Evolutionary conservation across 202 grass and related monocot genomes (phyloP).

Genomic region (Cymbopogon flexuosus): DNA sequence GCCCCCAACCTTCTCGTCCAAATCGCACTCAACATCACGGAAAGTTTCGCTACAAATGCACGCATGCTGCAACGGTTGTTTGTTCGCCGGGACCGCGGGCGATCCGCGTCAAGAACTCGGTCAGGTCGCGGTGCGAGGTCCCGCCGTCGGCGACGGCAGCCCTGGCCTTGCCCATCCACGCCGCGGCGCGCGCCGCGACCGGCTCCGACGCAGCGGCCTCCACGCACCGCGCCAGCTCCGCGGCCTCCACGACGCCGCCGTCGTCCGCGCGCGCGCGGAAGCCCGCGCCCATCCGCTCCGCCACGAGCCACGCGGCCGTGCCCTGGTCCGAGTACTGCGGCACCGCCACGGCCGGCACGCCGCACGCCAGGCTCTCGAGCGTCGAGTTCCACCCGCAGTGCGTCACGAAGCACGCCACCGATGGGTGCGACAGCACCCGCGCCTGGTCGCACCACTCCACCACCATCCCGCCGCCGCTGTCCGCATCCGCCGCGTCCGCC

Average conservation of each 20-base stretch:
- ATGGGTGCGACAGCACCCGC: constrained; percentile 45
- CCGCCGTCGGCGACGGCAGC: constrained; percentile 39
- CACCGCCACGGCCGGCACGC: constrained; percentile 43
- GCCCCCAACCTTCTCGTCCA: no score
- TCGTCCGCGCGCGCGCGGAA: constrained; percentile 28
- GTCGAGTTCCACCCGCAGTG: constrained; percentile 69
- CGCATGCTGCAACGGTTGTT: no score
- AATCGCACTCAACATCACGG: no score
- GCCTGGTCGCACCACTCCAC: constrained; percentile 71
- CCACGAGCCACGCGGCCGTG: constrained; percentile 41
- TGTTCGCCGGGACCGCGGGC: no score
- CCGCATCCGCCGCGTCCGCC: background rate
- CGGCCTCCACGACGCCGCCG: constrained; percentile 28
- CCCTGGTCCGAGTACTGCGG: constrained; percentile 64
- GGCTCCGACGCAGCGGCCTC: constrained; percentile 26
- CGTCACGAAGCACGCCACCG: constrained; percentile 58
- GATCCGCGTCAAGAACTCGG: no score
- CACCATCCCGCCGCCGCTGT: constrained; percentile 30
- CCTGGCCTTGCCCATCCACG: constrained; percentile 38
- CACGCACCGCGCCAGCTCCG: constrained; percentile 50
- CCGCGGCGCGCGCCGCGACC: constrained; percentile 23
- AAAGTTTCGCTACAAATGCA: no score
- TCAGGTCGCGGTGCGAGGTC: no score
- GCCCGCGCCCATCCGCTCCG: constrained; percentile 38
- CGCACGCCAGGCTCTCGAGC: constrained; percentile 48